Percentiles rank a stretch among this genome's conserved stretches.
Conservation (phyloP, 306 rosid genomes). For the Glycine latifolia region DNA sequence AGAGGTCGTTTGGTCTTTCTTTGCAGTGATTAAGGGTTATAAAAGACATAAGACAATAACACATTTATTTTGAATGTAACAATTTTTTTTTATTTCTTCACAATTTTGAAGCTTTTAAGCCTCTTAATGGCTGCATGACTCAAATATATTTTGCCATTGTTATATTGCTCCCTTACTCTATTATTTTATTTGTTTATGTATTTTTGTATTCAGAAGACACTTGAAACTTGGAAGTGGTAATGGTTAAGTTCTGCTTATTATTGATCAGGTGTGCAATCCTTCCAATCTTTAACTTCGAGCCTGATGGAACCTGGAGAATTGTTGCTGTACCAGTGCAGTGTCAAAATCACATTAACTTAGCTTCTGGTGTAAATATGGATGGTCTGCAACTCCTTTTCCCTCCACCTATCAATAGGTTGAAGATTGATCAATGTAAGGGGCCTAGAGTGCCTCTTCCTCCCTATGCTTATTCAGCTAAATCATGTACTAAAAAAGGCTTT, state of each 20-base stretch:
- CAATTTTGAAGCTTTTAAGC: slow-evolving; percentile 26
- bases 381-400: slow-evolving; percentile 65
- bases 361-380: slow-evolving; percentile 59
- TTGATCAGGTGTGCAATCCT: slow-evolving; percentile 64
- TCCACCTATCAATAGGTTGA: slow-evolving; percentile 57
- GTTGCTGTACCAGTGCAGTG: slow-evolving; percentile 57
- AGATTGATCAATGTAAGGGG: slow-evolving; percentile 56
- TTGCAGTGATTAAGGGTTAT: slow-evolving; percentile 13
- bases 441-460: slow-evolving; percentile 51
- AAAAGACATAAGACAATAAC: background rate
- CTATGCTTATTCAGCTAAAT: slow-evolving; percentile 54
- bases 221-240: slow-evolving; percentile 41
- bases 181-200: slow-evolving; percentile 24
- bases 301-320: slow-evolving; percentile 69
- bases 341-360: slow-evolving; percentile 51
- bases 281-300: slow-evolving; percentile 52
- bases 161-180: slow-evolving; percentile 28
- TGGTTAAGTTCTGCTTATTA: slow-evolving; percentile 37
- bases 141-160: background rate
- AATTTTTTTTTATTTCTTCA: background rate
- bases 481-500: slow-evolving; percentile 53
- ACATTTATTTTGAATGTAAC: slow-evolving; percentile 13
- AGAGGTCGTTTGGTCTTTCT: slow-evolving; percentile 23
- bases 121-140: slow-evolving; percentile 10
- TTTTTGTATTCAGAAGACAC: slow-evolving; percentile 18